phyloP scores from a whole-genome alignment of 257 asterid species.

The Solanum pinnatisectum region DNA sequence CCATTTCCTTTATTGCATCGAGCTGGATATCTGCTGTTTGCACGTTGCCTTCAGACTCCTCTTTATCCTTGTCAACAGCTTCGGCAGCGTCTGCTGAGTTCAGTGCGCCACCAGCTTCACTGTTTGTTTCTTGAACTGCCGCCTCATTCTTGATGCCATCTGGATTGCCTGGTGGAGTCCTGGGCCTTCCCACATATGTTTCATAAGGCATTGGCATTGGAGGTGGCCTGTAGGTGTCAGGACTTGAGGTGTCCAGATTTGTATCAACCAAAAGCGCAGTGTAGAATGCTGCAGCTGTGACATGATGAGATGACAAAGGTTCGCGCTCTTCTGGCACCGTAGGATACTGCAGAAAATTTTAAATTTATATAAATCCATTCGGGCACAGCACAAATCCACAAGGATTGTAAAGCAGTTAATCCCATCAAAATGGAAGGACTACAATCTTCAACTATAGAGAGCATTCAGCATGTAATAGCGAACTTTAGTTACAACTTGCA shows the following conservation, averaged over 20 bases:
- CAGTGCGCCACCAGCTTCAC: slow-evolving; percentile 24
- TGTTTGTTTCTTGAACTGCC: slow-evolving; percentile 23
- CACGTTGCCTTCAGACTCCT: slow-evolving; percentile 40
- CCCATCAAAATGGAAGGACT: neutral
- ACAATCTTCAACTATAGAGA: neutral
- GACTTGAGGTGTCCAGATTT: slow-evolving; percentile 73
- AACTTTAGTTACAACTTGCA: neutral
- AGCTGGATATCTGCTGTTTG: slow-evolving; percentile 19
- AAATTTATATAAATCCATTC: neutral
- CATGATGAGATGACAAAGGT: slow-evolving; percentile 51
- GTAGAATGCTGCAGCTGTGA: slow-evolving; percentile 40
- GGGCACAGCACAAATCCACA: neutral
- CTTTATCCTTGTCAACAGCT: slow-evolving; percentile 27
- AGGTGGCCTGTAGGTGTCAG: slow-evolving; percentile 72
- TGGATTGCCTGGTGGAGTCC: slow-evolving; percentile 28
- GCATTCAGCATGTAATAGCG: neutral
- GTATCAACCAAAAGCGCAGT: slow-evolving; percentile 77
- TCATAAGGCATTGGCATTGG: slow-evolving; percentile 82
- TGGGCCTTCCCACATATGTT: slow-evolving; percentile 30
- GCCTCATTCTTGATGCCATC: slow-evolving; percentile 35
- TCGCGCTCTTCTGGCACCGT: slow-evolving; percentile 47
- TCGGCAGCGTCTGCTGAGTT: slow-evolving; percentile 34
- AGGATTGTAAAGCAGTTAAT: neutral
- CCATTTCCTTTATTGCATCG: slow-evolving; percentile 28
- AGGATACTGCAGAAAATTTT: slow-evolving; percentile 45